Base-by-base conservation (phyloP, 805 yeast species). In the Saccharomycopsis selenospora region DNA sequence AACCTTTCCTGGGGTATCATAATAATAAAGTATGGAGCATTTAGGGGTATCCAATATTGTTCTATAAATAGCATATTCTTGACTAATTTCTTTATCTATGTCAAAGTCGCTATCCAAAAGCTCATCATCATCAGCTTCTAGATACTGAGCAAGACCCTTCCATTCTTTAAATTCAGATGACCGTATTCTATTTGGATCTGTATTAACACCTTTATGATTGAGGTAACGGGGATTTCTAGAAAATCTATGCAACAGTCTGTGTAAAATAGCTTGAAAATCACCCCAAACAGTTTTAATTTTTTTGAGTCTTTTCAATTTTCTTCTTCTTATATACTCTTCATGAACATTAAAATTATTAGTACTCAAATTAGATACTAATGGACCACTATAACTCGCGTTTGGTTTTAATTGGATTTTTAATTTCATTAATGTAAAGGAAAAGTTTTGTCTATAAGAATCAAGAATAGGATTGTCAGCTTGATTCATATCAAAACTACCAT, bases 21-120 rank as follows among this genome's bases (percentile, higher is more conserved):
- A 83, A 59, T 75, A 80, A 57, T 85, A 85, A 4, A 71, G 66
- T 1, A 87, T 36, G n/a, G 71, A 66, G 0, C 80, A 69, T 3
- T 61, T 61, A 0, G 77, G 75, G 0, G 93, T 74, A 50, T 81
- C 85, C 3, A 89, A 56, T 1, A 93, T 63, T 43, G 77, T 76
- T 5, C 93, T 77, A 53, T 76, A 83, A 61, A 82, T 85, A 0
- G 93, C 98, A 63, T 93, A 93, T 59, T 93, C 96, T 24, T 77
- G 74, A 11, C 22, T 33, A 3, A 50, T 28, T 18, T 68, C 71
- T 11, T 67, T 69, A 11, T 65, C 65, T 0, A 61, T 57, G 5
- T 55, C 60, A 17, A 50, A 57, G 38, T 61, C 61, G n/a, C 61
- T 68, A 11, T 62, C 54, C 3, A 71, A 58, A 4, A 57, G 52